These are phyloP conservation scores for Macrolepiota albuminosa DNA, from an alignment of 768 basidiomycete species.

Conservation along the genomic window DNA sequence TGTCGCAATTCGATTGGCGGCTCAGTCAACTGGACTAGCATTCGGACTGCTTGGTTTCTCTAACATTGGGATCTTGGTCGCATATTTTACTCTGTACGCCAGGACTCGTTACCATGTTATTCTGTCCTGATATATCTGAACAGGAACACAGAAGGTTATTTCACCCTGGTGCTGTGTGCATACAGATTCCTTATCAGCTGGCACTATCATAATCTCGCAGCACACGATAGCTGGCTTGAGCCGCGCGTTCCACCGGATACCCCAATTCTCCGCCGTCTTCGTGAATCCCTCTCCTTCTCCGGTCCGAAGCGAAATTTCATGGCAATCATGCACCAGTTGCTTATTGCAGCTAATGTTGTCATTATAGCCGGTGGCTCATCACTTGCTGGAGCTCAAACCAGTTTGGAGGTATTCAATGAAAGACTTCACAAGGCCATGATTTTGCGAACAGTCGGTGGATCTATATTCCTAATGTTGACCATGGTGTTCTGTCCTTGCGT, in stretches of 20 bases:
- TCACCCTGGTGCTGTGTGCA: conserved; percentile 28
- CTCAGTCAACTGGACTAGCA: conserved; percentile 29
- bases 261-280: conserved; percentile 14
- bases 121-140: not conserved
- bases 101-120: not conserved
- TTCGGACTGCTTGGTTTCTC: conserved; percentile 28
- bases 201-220: conserved; percentile 28
- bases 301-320: conserved; percentile 21
- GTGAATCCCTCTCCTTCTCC: conserved; percentile 22
- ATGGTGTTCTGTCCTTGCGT: conserved; percentile 21
- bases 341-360: conserved; percentile 26
- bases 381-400: conserved; percentile 22
- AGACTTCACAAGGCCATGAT: conserved; percentile 21
- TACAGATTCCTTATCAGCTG: conserved; percentile 32
- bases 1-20: conserved; percentile 27
- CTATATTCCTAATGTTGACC: conserved; percentile 28
- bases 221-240: conserved; percentile 29
- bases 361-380: conserved; percentile 29
- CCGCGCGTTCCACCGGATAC: conserved; percentile 19
- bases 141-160: conserved; percentile 27
- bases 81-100: conserved; percentile 23
- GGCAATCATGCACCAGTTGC: conserved; percentile 25
- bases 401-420: conserved; percentile 5
- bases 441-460: conserved; percentile 26
- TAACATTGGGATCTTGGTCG: conserved; percentile 24